Base-by-base conservation (phyloP, 306 rosid species). In the Castanospermum australe region DNA sequence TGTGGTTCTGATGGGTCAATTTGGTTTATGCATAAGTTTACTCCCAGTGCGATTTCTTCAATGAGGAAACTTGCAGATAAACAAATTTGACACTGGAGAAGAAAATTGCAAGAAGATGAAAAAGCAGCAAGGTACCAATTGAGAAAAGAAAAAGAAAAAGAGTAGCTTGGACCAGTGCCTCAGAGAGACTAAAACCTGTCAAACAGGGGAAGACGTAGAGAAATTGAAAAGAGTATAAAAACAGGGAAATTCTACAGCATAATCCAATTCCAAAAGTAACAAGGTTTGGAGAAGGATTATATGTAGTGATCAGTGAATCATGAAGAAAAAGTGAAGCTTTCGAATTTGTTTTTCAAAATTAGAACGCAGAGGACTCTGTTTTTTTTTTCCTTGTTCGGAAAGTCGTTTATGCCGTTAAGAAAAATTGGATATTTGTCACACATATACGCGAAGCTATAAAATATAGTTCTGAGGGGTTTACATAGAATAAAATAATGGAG, bases 401-500 rank as follows among this genome's bases (percentile, higher is more conserved):
- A 67, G 84, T 54, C 45, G 86, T 83, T 83, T 33, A 54, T 4
- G 84, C 81, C 63, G 84, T 79, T 81, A 67, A 21, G 55, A 55
- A 11, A 17, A 17, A 59, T 44, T 12, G 77, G 67, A 2, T 21
- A 13, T 52, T 67, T 13, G 60, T 20, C 5, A 6, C 21, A 39
- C 66, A 3, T 14, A 22, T 21, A 2, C 12, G 6, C 18, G 60
- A 18, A 44, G 48, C 33, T 17, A 3, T 24, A 11, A 13, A 5
- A 18, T 5, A 0, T 3, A 0, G 5, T 24, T 6, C 6, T 7
- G 39, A 10, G 38, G 81, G 74, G 11, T 50, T 50, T 73, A 82
- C 59, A 79, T 69, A 69, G 86, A 48, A 24, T 1, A 6, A 60
- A 50, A 56, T 28, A 38, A 9, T 3, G 35, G n/a, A 22, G 14